Evolutionary conservation across 495 filamentous ascomycete species (phyloP), one percentile per base, ranked within the genome.

Genomic region (Wilcoxina mikolae): DNA sequence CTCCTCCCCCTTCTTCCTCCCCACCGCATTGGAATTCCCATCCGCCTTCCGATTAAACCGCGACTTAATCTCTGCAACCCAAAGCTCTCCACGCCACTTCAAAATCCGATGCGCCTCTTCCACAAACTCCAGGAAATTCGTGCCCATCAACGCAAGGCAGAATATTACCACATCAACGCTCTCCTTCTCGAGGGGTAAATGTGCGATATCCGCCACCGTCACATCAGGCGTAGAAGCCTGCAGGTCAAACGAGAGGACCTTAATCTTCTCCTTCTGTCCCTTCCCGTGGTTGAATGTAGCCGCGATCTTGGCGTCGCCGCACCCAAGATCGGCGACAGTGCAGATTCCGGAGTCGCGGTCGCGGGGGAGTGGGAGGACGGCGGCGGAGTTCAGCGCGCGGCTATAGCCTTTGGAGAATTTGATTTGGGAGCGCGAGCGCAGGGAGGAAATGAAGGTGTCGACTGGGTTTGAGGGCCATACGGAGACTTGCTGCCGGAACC

Each of bases 381-480:
- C 57, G 3, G 42, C 43, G 12, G 27, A 60, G 23, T 60, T 57
- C 2, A 33, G 33, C 42, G 59, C 68, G 51, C 67, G 73, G 7
- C 69, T 68, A 29, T 67, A 57, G n/a, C 58, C 53, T 24, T 68
- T 65, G 52, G 64, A 47, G 33, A 59, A 64, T 42, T 66, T 63
- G 28, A 60, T 53, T 24, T 67, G 66, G 3, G 71, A 79, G 3
- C 88, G 77, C 31, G 68, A 59, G 18, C 78, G 76, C 54, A 95
- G 76, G 24, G 78, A 69, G 20, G 68, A 53, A 60, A 95, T 81
- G 68, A 91, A 95, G 20, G 73, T 75, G 58, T 94, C 81, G 17
- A 96, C 85, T 0, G 91, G 91, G 70, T 96, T 98, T 55, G 89
- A 84, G 29, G 91, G 91, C 91, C 91, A 98, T 1, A 84, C 81